Conservation (phyloP, 140 eudicot species). For the Flaveria floridana region DNA sequence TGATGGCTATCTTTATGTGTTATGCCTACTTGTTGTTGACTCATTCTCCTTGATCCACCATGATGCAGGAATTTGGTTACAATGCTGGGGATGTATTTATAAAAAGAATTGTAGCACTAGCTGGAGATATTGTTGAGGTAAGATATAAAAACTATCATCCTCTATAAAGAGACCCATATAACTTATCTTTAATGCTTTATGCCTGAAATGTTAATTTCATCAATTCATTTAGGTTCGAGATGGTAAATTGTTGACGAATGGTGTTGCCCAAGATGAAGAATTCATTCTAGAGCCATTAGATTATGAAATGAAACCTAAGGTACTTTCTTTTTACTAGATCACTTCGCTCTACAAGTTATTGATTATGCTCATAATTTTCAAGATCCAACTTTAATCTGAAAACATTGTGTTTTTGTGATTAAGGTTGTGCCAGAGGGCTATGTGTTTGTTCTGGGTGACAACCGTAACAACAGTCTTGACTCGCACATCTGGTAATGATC, state of each 20-base stretch:
- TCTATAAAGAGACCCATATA: not conserved
- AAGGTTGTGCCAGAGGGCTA: slow-evolving; percentile 92
- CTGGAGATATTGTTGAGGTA: slow-evolving; percentile 84
- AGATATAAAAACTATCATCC: slow-evolving; percentile 19
- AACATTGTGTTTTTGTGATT: slow-evolving; percentile 5
- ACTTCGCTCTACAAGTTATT: slow-evolving; percentile 3
- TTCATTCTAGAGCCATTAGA: slow-evolving; percentile 79
- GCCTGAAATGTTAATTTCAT: not conserved
- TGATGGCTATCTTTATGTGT: not conserved
- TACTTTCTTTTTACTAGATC: slow-evolving; percentile 32
- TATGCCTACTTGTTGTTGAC: slow-evolving; percentile 2
- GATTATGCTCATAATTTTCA: not conserved
- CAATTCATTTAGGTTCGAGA: slow-evolving; percentile 53
- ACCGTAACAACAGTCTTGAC: slow-evolving; percentile 89
- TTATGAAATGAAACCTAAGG: slow-evolving; percentile 85
- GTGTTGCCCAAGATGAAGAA: slow-evolving; percentile 74
- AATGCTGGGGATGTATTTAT: slow-evolving; percentile 70
- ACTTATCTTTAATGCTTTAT: not conserved
- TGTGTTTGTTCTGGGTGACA: slow-evolving; percentile 96
- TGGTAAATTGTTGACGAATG: slow-evolving; percentile 73
- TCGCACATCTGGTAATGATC: slow-evolving; percentile 74
- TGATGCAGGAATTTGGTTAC: slow-evolving; percentile 62
- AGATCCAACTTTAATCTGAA: not conserved
- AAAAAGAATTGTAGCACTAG: slow-evolving; percentile 82
- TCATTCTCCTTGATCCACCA: not conserved